Evolutionary conservation across 352 stramenopile genomes (phyloP).

Genomic region (Globisporangium barbulae): DNA sequence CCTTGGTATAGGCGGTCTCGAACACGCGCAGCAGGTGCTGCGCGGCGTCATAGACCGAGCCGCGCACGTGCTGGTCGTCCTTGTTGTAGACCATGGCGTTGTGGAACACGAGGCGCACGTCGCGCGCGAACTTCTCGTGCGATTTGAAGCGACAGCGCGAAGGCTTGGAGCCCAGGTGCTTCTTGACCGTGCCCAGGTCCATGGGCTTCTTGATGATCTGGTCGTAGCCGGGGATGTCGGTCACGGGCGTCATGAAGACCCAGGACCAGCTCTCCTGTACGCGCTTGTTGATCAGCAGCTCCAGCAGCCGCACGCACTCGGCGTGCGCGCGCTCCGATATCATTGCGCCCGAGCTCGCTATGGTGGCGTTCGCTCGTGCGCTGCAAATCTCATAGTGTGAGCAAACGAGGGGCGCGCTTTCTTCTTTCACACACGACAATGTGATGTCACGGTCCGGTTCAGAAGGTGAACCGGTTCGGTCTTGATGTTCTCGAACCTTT

Average conservation of each 20-base stretch:
- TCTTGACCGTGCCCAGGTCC: conserved; percentile 75
- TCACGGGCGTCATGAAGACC: conserved; percentile 81
- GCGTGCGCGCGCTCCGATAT: conserved; percentile 71
- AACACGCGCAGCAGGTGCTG: conserved; percentile 81
- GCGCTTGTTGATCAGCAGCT: conserved; percentile 74
- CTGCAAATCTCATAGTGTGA: background rate
- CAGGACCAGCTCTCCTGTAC: conserved; percentile 86
- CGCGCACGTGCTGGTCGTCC: conserved; percentile 67
- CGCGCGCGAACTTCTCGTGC: conserved; percentile 78
- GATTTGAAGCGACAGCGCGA: conserved; percentile 84
- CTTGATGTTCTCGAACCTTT: background rate
- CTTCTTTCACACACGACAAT: too few species aligned
- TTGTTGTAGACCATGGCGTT: conserved; percentile 83
- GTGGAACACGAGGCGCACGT: conserved; percentile 82
- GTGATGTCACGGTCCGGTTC: too few species aligned
- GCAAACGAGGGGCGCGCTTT: background rate
- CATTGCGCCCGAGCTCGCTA: conserved; percentile 26
- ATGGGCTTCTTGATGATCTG: conserved; percentile 80
- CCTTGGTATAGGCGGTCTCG: conserved; percentile 76
- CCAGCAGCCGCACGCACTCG: conserved; percentile 78
- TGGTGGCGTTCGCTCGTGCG: background rate
- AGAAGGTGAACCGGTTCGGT: too few species aligned
- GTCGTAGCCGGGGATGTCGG: conserved; percentile 61
- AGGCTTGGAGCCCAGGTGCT: conserved; percentile 70
- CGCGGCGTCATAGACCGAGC: conserved; percentile 74